A percentile compares a stretch with the other conserved stretches of the same genome.
Conservation (phyloP, 768 basidiomycete species). For the Amanita pseudoporphyria region DNA sequence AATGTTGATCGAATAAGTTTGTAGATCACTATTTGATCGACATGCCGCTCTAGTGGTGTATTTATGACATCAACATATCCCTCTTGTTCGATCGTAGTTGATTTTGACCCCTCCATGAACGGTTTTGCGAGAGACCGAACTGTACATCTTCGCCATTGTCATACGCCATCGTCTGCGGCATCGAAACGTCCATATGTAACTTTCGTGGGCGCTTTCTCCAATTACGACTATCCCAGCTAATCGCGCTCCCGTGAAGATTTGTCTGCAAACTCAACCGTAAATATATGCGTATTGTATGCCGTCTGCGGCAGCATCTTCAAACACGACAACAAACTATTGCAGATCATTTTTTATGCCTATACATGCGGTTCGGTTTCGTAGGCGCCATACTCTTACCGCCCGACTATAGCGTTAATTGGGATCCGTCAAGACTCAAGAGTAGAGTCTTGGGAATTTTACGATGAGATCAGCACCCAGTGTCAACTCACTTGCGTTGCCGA, state of each 20-base stretch:
- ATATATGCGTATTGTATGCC: background rate
- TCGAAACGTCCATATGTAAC: slow-evolving; percentile 47
- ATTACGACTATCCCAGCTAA: slow-evolving; percentile 48
- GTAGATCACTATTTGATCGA: slow-evolving; percentile 31
- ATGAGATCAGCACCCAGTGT: background rate
- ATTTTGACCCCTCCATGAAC: slow-evolving; percentile 37
- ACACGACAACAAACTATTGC: background rate
- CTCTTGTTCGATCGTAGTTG: slow-evolving; percentile 43
- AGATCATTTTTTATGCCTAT: slow-evolving; percentile 41
- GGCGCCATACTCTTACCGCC: slow-evolving; percentile 17
- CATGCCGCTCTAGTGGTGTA: slow-evolving; percentile 42
- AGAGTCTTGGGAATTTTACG: slow-evolving; percentile 18
- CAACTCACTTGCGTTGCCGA: slow-evolving; percentile 24
- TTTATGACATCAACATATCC: slow-evolving; percentile 47
- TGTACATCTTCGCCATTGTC: slow-evolving; percentile 22
- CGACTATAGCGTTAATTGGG: slow-evolving; percentile 31
- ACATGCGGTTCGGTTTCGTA: background rate
- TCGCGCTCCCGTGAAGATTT: slow-evolving; percentile 46
- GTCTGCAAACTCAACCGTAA: slow-evolving; percentile 21
- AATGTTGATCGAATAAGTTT: too few species aligned
- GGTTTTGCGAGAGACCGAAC: slow-evolving; percentile 35
- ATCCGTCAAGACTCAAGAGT: slow-evolving; percentile 34
- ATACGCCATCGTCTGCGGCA: slow-evolving; percentile 40
- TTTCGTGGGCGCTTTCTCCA: slow-evolving; percentile 37
- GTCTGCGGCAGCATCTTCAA: background rate